phyloP scores from a whole-genome alignment of 129 eudicot species.

The Lonicera japonica region DNA sequence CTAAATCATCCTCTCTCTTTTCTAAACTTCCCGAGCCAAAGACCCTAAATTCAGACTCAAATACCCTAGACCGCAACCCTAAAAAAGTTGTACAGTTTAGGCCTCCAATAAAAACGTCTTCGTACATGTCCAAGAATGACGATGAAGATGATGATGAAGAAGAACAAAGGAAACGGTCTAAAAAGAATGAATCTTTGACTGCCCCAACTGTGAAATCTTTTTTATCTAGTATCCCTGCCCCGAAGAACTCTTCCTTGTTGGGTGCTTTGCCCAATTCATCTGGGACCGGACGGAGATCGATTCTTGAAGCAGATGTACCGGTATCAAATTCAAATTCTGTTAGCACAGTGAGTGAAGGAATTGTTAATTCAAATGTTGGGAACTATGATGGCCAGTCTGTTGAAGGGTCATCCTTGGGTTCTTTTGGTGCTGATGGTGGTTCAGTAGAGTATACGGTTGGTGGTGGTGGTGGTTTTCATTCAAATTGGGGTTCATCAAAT shows the following conservation, averaged over 20 bases:
- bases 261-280: slow-evolving; percentile 49
- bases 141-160: slow-evolving; percentile 45
- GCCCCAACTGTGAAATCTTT: slow-evolving; percentile 52
- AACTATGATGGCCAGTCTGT: neutral
- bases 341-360: slow-evolving; percentile 9
- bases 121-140: slow-evolving; percentile 1
- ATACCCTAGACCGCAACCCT: slow-evolving; percentile 13
- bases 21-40: too few relatives aligned
- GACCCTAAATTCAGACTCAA: too few relatives aligned
- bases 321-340: slow-evolving; percentile 8
- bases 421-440: neutral
- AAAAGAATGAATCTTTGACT: slow-evolving; percentile 15
- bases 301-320: slow-evolving; percentile 40
- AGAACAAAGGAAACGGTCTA: slow-evolving; percentile 19
- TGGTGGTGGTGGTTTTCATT: slow-evolving; percentile 2
- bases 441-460: slow-evolving; percentile 1
- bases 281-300: slow-evolving; percentile 50
- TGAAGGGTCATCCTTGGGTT: neutral
- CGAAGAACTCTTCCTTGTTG: slow-evolving; percentile 51
- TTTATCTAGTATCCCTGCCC: slow-evolving; percentile 68
- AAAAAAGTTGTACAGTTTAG: slow-evolving; percentile 67
- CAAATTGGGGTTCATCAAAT: slow-evolving; percentile 10
- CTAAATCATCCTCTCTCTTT: neutral
- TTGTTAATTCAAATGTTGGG: slow-evolving; percentile 3
- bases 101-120: slow-evolving; percentile 37